These are phyloP conservation scores for Coemansia sp. DNA, from an alignment of 192 early-diverging fungal genomes.

Conservation along the genomic window DNA sequence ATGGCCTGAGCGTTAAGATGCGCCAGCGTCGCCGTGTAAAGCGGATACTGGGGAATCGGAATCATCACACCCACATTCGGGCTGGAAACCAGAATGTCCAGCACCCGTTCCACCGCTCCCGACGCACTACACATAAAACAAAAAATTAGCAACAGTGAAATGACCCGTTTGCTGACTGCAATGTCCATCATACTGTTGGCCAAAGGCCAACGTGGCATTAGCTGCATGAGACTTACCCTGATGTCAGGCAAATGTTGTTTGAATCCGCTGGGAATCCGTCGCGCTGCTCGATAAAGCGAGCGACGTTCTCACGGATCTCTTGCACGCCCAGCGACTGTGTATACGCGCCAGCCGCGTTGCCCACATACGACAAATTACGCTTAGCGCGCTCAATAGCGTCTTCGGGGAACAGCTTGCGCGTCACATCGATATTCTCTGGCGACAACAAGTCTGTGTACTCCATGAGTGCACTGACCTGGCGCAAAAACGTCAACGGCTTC, in stretches of 20 bases:
- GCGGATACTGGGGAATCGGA: conserved; percentile 98
- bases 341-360: conserved; percentile 85
- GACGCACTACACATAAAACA: conserved; percentile 58
- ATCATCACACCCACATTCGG: conserved; percentile 93
- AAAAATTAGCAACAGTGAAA: not conserved
- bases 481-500: conserved; percentile 94
- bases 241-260: conserved; percentile 85
- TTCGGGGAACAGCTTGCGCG: conserved; percentile 73
- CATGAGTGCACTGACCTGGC: conserved; percentile 86
- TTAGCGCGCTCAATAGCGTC: conserved; percentile 85
- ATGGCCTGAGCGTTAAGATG: conserved; percentile 83
- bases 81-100: conserved; percentile 82
- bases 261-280: conserved; percentile 89
- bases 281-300: conserved; percentile 87
- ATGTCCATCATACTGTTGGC: conserved; percentile 6
- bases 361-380: conserved; percentile 66
- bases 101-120: conserved; percentile 87
- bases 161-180: not conserved
- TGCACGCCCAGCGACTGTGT: conserved; percentile 92
- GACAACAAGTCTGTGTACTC: conserved; percentile 84
- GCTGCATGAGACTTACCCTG: conserved; percentile 53
- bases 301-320: conserved; percentile 80
- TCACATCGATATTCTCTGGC: conserved; percentile 57
- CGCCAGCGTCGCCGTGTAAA: conserved; percentile 91
- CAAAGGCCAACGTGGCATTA: not conserved